A percentile compares a stretch with the other conserved stretches of the same genome.
Evolutionary conservation across 2,329 filamentous ascomycete species (phyloP).

Genomic region (Talaromyces sp.): DNA sequence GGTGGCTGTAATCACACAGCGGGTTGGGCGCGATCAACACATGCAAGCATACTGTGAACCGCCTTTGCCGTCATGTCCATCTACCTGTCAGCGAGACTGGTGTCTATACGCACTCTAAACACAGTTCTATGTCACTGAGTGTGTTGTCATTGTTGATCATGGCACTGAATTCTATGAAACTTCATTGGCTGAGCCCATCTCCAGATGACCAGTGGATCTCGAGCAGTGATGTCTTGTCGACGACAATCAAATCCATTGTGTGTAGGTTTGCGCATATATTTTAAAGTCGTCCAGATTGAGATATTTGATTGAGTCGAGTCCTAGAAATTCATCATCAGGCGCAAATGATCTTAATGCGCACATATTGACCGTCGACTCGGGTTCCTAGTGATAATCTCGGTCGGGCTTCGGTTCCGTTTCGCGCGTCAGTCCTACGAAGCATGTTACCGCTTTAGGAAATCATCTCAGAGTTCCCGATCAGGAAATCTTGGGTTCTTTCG

Average conservation of each 20-base stretch:
- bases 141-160: background rate
- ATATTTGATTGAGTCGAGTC: background rate
- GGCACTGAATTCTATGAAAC: background rate
- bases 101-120: no score
- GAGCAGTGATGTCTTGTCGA: background rate
- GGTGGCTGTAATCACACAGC: background rate
- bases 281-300: background rate
- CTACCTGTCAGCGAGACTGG: background rate
- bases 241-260: background rate
- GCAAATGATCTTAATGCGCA: background rate
- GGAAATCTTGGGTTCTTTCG: conserved; percentile 7
- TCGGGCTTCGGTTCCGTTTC: background rate
- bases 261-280: background rate
- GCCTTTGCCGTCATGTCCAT: background rate
- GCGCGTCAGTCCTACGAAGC: conserved; percentile 13
- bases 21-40: background rate
- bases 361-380: background rate
- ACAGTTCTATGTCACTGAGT: background rate
- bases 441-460: conserved; percentile 17
- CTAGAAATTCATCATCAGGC: background rate
- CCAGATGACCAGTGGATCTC: background rate
- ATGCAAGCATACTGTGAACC: background rate
- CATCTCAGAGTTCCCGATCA: conserved; percentile 9
- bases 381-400: background rate
- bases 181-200: background rate